A percentile compares a stretch with the other conserved stretches of the same genome.
These are phyloP conservation scores for Cryptococcus sp. DNA, from an alignment of 1,284 basidiomycete species.

Conservation along the genomic window DNA sequence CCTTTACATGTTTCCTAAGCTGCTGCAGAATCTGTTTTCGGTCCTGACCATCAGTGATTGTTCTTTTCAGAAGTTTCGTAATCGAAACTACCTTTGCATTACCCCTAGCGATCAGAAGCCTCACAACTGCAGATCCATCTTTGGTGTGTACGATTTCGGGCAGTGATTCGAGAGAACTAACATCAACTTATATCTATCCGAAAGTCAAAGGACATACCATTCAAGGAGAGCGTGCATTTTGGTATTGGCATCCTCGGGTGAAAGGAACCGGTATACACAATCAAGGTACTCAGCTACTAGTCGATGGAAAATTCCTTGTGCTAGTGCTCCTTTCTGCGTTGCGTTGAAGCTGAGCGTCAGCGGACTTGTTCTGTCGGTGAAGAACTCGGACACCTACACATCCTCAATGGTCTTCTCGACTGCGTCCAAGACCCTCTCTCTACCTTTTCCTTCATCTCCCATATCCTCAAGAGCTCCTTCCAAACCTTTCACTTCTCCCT, in stretches of 20 bases:
- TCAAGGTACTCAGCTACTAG: constrained; percentile 52
- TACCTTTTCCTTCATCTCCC: constrained; percentile 55
- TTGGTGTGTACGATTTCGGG: constrained; percentile 89
- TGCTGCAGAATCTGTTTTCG: constrained; percentile 81
- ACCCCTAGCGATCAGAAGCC: constrained; percentile 73
- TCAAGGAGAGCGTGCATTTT: constrained; percentile 48
- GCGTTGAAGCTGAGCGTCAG: constrained; percentile 66
- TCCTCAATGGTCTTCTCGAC: constrained; percentile 68
- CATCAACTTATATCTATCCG: neutral
- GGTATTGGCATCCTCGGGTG: constrained; percentile 37
- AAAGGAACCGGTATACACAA: constrained; percentile 42
- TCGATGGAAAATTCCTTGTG: constrained; percentile 78
- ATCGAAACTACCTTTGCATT: constrained; percentile 62
- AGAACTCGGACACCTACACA: constrained; percentile 56
- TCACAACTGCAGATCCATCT: constrained; percentile 77
- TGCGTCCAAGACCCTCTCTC: constrained; percentile 61
- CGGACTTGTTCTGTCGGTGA: neutral
- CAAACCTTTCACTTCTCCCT: constrained; percentile 52
- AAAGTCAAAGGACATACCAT: constrained; percentile 15
- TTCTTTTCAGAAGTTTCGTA: neutral
- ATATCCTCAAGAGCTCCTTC: constrained; percentile 62
- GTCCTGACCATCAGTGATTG: constrained; percentile 54
- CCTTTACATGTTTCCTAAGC: constrained; percentile 76
- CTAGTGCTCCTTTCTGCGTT: constrained; percentile 77
- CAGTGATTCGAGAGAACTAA: constrained; percentile 70